A percentile compares a stretch with the other conserved stretches of the same genome.
Evolutionary conservation across 2,329 filamentous ascomycete species (phyloP).

Genomic region (Claviceps digitariae): DNA sequence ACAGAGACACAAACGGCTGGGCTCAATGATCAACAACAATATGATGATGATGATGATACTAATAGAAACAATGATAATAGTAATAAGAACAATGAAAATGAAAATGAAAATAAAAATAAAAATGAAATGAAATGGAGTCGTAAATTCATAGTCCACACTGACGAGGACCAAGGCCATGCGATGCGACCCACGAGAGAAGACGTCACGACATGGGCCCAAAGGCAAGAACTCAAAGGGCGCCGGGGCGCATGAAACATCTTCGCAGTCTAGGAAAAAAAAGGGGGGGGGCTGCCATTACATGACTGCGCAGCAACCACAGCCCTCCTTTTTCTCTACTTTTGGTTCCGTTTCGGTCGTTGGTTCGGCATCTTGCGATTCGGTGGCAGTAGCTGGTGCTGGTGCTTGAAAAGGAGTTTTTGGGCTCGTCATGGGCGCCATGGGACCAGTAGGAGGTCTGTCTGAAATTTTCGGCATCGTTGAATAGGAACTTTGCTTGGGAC

Average conservation of each 20-base stretch:
- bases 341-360: slow-evolving; percentile 6
- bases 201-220: neutral
- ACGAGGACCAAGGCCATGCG: neutral
- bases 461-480: slow-evolving; percentile 50
- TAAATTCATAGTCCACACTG: slow-evolving; percentile 14
- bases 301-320: slow-evolving; percentile 38
- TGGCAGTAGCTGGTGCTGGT: neutral
- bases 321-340: slow-evolving; percentile 22
- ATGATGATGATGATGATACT: too few relatives aligned
- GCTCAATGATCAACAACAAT: neutral
- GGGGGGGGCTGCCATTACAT: slow-evolving; percentile 23
- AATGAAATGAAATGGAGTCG: slow-evolving; percentile 1
- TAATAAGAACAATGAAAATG: neutral
- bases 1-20: neutral
- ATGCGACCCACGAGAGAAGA: neutral
- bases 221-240: neutral
- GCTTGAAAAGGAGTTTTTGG: slow-evolving; percentile 18
- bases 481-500: slow-evolving; percentile 37
- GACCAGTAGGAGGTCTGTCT: slow-evolving; percentile 19
- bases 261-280: too few relatives aligned
- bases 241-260: too few relatives aligned
- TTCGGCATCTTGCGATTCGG: slow-evolving; percentile 8
- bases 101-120: neutral
- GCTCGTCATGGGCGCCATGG: slow-evolving; percentile 26
- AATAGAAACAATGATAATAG: too few relatives aligned